These are phyloP conservation scores for Linum tenue DNA, from an alignment of 345 rosid genomes.

Conservation along the genomic window DNA sequence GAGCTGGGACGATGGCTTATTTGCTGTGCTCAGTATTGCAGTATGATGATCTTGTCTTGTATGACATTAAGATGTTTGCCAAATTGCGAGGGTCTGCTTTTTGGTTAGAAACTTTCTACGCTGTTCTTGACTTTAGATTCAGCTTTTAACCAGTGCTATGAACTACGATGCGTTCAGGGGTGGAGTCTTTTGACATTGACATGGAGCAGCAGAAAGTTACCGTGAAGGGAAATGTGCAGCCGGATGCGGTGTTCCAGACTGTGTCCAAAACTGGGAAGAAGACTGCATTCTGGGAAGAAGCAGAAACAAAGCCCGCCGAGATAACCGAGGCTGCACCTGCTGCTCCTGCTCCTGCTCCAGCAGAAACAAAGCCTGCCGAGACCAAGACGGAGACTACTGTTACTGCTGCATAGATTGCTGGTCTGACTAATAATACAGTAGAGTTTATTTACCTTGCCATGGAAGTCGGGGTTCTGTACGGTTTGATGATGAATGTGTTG, in stretches of 20 bases:
- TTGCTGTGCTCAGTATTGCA: background rate
- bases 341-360: slow-evolving; percentile 13
- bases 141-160: background rate
- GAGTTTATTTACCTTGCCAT: background rate
- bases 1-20: no score
- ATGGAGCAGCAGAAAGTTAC: slow-evolving; percentile 76
- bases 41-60: background rate
- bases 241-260: slow-evolving; percentile 66
- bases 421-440: no score
- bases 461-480: background rate
- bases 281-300: slow-evolving; percentile 71
- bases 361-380: background rate
- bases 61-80: no score
- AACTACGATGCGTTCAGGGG: slow-evolving; percentile 34
- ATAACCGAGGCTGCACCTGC: slow-evolving; percentile 22
- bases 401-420: background rate
- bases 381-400: background rate
- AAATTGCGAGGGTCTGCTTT: background rate
- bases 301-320: slow-evolving; percentile 28
- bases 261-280: slow-evolving; percentile 79
- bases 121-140: no score
- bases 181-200: slow-evolving; percentile 66
- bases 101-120: background rate
- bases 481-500: no score
- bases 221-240: slow-evolving; percentile 71